Conservation (phyloP, 495 filamentous ascomycete genomes). For the Tuber brumale region DNA sequence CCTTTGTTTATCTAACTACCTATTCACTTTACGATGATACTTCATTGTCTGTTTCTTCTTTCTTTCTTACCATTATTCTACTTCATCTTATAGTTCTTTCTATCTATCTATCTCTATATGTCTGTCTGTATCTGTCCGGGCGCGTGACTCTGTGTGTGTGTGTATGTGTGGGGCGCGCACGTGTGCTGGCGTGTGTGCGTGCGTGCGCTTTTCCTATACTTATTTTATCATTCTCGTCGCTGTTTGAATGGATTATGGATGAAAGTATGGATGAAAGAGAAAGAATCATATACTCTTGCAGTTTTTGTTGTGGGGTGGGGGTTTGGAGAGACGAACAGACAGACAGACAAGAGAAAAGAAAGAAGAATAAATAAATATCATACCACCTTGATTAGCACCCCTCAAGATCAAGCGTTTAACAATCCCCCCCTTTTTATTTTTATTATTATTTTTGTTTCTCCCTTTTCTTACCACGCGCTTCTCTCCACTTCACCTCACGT, state of each 20-base stretch:
- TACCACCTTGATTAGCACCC: neutral
- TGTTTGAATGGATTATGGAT: neutral
- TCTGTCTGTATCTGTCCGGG: neutral
- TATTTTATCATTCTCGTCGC: neutral
- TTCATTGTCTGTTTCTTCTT: neutral
- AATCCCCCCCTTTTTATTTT: neutral
- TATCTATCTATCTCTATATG: neutral
- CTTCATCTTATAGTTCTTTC: neutral
- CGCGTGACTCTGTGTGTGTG: neutral
- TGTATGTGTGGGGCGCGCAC: neutral
- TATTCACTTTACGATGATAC: neutral
- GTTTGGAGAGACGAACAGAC: neutral
- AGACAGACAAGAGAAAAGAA: neutral
- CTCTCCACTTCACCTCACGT: neutral
- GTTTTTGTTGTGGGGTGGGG: neutral
- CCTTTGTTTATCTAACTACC: neutral
- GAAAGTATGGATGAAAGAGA: constrained; percentile 5
- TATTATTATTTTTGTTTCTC: neutral
- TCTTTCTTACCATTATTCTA: constrained; percentile 1
- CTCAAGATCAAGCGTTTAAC: neutral
- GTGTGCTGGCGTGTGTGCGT: constrained; percentile 3
- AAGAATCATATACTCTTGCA: neutral
- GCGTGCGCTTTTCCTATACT: neutral
- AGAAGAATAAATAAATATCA: neutral
- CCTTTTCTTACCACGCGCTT: neutral